Percentiles rank a stretch among this genome's conserved stretches.
Conservation (phyloP, 2,329 filamentous ascomycete genomes). For the Trichothecium roseum region DNA sequence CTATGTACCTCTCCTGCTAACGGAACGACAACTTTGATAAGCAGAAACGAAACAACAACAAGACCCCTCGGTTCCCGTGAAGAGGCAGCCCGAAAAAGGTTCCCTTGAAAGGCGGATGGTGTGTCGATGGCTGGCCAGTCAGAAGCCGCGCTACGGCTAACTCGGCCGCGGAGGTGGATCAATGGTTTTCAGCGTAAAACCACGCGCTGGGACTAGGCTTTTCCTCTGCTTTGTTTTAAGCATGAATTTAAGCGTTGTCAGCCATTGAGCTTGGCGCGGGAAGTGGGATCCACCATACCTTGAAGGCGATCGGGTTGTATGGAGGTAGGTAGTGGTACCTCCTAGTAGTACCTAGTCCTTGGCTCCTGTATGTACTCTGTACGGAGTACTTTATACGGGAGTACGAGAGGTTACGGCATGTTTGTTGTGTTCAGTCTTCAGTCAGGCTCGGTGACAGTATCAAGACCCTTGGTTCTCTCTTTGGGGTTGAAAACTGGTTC, state of each 20-base stretch:
- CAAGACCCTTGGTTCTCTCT: no score
- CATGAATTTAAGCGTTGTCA: conserved; percentile 41
- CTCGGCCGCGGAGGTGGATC: conserved; percentile 9
- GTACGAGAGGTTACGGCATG: no score
- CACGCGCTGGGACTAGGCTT: conserved; percentile 2
- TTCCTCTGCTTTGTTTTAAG: conserved; percentile 25
- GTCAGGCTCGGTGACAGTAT: no score
- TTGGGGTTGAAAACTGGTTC: no score
- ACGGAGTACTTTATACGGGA: no score
- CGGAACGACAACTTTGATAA: no score
- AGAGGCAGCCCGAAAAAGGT: conserved; percentile 3
- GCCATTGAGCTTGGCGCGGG: conserved; percentile 30
- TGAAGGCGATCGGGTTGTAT: not conserved
- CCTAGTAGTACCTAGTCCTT: no score
- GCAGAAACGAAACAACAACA: no score
- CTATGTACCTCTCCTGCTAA: no score
- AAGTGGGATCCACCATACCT: conserved; percentile 1
- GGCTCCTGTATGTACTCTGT: no score
- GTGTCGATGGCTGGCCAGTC: conserved; percentile 1
- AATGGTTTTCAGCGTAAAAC: conserved; percentile 6
- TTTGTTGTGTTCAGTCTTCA: no score
- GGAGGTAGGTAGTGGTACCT: not conserved
- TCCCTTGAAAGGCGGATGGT: conserved; percentile 1
- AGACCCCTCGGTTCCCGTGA: not conserved
- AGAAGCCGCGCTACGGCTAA: conserved; percentile 9